Evolutionary conservation across 1,284 basidiomycete species (phyloP).

Genomic region (Fistulinella staudtii): DNA sequence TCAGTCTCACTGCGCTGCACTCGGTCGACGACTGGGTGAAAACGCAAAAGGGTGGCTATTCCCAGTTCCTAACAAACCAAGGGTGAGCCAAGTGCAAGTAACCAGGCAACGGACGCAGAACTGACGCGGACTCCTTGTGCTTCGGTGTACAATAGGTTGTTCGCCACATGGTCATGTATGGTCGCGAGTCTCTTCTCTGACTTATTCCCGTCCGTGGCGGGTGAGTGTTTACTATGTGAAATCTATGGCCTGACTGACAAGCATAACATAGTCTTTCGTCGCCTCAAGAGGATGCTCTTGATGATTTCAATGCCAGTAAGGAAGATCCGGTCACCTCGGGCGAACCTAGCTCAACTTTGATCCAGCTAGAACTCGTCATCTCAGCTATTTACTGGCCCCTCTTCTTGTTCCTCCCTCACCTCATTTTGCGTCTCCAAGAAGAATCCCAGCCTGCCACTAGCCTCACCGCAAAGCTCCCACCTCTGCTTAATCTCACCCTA

Average conservation of each 20-base stretch:
- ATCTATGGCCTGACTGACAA: conserved; percentile 4
- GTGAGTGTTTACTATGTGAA: conserved; percentile 10
- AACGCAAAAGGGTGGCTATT: conserved; percentile 58
- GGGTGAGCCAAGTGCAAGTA: too few relatives aligned
- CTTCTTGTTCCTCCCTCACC: conserved; percentile 45
- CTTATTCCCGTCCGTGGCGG: conserved; percentile 17
- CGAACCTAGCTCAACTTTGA: conserved; percentile 7
- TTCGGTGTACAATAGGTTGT: conserved; percentile 11
- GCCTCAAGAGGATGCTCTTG: conserved; percentile 22
- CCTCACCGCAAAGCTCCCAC: conserved; percentile 42
- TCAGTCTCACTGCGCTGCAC: neutral
- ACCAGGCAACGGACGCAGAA: conserved; percentile 11
- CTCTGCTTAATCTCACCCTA: conserved; percentile 61
- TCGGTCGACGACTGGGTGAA: conserved; percentile 31
- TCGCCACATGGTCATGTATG: conserved; percentile 30
- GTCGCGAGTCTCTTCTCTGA: conserved; percentile 24
- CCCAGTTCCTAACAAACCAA: conserved; percentile 74
- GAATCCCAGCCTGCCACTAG: conserved; percentile 34
- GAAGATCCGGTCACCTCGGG: neutral
- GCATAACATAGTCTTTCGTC: conserved; percentile 11
- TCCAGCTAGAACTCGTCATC: conserved; percentile 65
- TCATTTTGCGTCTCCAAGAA: conserved; percentile 42
- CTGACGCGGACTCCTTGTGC: conserved; percentile 2
- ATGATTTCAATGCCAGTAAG: conserved; percentile 31
- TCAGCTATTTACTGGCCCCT: conserved; percentile 73